phyloP scores from a whole-genome alignment of 345 rosid genomes.

The Fremontodendron californicum region DNA sequence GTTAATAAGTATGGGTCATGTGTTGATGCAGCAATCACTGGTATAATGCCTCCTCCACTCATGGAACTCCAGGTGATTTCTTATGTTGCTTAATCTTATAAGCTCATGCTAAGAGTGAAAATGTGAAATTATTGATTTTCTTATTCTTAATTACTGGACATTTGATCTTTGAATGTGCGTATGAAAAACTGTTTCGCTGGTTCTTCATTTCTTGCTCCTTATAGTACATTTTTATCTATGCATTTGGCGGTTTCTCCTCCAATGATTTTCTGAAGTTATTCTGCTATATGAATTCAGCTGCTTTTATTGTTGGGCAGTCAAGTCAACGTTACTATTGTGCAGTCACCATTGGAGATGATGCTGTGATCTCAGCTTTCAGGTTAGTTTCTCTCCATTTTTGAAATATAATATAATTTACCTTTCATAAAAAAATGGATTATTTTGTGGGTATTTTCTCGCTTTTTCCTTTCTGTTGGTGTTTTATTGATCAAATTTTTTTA shows the following conservation, averaged over 20 bases:
- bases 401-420: not conserved
- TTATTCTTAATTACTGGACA: not conserved
- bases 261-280: conserved; percentile 37
- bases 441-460: not conserved
- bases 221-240: conserved; percentile 6
- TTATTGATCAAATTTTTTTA: conserved; percentile 12
- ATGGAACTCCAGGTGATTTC: conserved; percentile 75
- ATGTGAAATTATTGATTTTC: not conserved
- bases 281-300: conserved; percentile 76
- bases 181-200: not conserved
- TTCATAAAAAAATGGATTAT: not conserved
- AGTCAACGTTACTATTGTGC: conserved; percentile 91
- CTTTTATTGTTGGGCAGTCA: conserved; percentile 98
- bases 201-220: not conserved
- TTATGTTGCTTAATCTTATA: conserved; percentile 6
- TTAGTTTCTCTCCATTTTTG: conserved; percentile 26
- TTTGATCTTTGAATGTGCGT: not conserved
- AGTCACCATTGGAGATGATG: conserved; percentile 86
- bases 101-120: not conserved
- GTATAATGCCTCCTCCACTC: conserved; percentile 89
- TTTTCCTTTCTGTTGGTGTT: not conserved
- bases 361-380: conserved; percentile 97
- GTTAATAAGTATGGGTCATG: conserved; percentile 75
- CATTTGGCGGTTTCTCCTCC: conserved; percentile 27
- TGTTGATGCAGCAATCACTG: conserved; percentile 85